Evolutionary conservation across 805 yeast species (phyloP), one percentile per base, ranked within the genome.

Genomic region (Lipomyces mesembrius): DNA sequence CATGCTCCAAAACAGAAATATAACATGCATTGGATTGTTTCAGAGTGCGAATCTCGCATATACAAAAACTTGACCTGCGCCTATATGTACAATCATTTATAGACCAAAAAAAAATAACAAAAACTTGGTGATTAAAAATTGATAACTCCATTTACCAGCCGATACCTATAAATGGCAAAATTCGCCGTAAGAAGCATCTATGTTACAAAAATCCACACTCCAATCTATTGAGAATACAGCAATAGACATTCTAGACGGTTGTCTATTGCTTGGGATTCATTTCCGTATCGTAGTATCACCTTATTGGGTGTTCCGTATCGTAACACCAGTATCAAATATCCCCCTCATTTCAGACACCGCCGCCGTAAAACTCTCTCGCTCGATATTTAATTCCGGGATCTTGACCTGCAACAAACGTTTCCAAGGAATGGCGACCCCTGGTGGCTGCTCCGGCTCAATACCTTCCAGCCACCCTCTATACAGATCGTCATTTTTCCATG

Each of bases 391-490:
- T 35, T 60, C 61, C 12, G 64, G 65, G 22, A 61, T 52, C 61
- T 57, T 61, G n/a, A 64, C 62, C 53, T 64, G 67, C 52, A 57
- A 54, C 35, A 67, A 56, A 17, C 67, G 57, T 49, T 67, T 51
- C 67, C 67, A 67, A 8, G 70, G 70, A 27, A 67, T 67, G 55
- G 60, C 58, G 11, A 61, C 68, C 2, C 68, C 70, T 2, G 22
- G 54, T 0, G 67, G 61, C 27, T 37, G 25, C 51, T 59, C 69
- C 2, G 63, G 59, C n/a, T 67, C 69, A 2, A 65, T 39, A 7
- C 71, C 71, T 20, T 61, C 69, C 7, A 67, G 62, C 71, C 71
- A 67, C 9, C 68, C 71, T 5, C 65, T 55, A 51, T 62, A 65
- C 11, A 67, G 52, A 27, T 67, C 69, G 14, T 64, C 43, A 34